Evolutionary conservation across 2,329 filamentous ascomycete genomes (phyloP).

Genomic region (Didymosphaeria variabile): DNA sequence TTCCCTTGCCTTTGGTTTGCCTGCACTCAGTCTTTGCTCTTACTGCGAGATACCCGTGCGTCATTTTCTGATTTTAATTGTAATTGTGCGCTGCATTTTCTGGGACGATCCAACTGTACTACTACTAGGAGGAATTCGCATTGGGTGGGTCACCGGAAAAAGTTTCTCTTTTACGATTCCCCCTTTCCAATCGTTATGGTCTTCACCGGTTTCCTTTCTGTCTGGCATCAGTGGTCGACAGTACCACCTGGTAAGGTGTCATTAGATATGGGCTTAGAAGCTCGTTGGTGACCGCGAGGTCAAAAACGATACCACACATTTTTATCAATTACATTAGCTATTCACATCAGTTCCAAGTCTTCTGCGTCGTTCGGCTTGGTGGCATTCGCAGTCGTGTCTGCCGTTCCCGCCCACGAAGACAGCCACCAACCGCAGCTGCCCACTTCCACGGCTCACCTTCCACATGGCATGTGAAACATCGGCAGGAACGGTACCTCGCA

Average conservation of each 20-base stretch:
- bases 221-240: constrained; percentile 20
- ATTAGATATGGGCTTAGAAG: constrained; percentile 28
- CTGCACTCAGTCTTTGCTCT: constrained; percentile 41
- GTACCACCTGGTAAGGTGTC: constrained; percentile 22
- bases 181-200: constrained; percentile 35
- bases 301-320: constrained; percentile 41
- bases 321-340: constrained; percentile 32
- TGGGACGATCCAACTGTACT: constrained; percentile 45
- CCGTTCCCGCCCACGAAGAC: background rate
- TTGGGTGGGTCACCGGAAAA: constrained; percentile 50
- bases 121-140: constrained; percentile 48
- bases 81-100: constrained; percentile 46
- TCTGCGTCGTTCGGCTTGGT: background rate
- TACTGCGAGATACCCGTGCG: constrained; percentile 53
- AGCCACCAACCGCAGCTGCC: constrained; percentile 14
- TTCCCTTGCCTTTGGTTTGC: constrained; percentile 29
- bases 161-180: constrained; percentile 49
- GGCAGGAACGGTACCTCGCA: constrained; percentile 27
- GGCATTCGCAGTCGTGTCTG: background rate
- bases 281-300: constrained; percentile 36
- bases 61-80: constrained; percentile 49
- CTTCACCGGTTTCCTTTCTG: constrained; percentile 19
- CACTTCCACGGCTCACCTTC: constrained; percentile 17
- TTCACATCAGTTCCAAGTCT: background rate
- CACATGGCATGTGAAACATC: constrained; percentile 43